A percentile compares a stretch with the other conserved stretches of the same genome.
phyloP scores from a whole-genome alignment of 805 yeast genomes.

The Pichia exigua region DNA sequence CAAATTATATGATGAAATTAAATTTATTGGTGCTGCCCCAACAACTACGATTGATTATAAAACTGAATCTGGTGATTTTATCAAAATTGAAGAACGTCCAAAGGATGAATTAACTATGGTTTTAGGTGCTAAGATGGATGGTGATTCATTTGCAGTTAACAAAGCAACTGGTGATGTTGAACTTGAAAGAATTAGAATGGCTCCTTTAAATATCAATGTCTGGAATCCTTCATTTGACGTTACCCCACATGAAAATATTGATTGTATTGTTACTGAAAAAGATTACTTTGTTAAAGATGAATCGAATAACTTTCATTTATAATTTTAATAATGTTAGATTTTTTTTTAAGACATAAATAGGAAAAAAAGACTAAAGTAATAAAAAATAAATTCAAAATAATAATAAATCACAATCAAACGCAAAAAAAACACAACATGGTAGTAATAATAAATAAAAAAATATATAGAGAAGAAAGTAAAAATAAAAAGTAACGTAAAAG shows the following conservation, averaged over 20 bases:
- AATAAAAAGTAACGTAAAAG: not conserved
- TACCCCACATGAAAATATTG: conserved; percentile 76
- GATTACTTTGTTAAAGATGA: conserved; percentile 44
- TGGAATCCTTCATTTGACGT: conserved; percentile 98
- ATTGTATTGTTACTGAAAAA: conserved; percentile 83
- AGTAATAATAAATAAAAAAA: not conserved
- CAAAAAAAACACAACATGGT: not conserved
- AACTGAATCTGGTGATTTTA: conserved; percentile 62
- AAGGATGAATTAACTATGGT: conserved; percentile 68
- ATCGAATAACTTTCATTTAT: conserved; percentile 39
- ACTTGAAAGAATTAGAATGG: conserved; percentile 57
- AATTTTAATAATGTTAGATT: not conserved
- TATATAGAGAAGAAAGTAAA: not conserved
- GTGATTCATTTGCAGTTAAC: conserved; percentile 25
- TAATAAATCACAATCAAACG: not conserved
- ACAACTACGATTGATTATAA: conserved; percentile 76
- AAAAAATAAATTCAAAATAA: not conserved
- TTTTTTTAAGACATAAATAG: not conserved
- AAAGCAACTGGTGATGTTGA: conserved; percentile 16
- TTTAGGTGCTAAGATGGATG: conserved; percentile 53
- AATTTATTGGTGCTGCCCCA: conserved; percentile 93
- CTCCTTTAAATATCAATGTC: conserved; percentile 76
- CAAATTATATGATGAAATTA: conserved; percentile 53
- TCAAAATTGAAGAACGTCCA: conserved; percentile 84
- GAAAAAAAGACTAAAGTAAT: not conserved